Conservation (phyloP, 73 alveolate species). For the Paramecium octaurelia region DNA sequence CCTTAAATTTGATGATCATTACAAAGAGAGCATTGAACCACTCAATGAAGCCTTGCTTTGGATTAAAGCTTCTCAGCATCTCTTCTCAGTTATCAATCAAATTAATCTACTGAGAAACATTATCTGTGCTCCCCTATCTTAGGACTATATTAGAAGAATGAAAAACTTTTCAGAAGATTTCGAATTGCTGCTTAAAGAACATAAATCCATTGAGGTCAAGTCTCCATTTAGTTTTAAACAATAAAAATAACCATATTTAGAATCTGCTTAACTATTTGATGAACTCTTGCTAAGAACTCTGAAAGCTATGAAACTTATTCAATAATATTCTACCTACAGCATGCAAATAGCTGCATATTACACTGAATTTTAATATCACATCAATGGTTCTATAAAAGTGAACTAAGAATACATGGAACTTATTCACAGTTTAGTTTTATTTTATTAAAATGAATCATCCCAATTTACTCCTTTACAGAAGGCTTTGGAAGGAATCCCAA, state of each 20-base stretch:
- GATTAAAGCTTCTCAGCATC: constrained; percentile 6
- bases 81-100: not conserved
- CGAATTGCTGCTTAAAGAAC: not conserved
- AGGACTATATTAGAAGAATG: constrained; percentile 16
- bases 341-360: not conserved
- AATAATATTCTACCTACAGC: not conserved
- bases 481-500: not conserved
- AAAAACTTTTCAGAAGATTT: constrained; percentile 14
- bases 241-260: constrained; percentile 8
- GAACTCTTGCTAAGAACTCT: not conserved
- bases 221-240: constrained; percentile 44
- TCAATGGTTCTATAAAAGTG: not conserved
- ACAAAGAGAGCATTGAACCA: constrained; percentile 14
- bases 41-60: not conserved
- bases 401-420: not conserved
- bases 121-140: not conserved
- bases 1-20: not conserved
- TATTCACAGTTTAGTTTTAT: not conserved
- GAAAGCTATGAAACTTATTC: not conserved
- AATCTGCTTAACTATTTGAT: not conserved
- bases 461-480: not conserved
- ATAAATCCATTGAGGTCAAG: not conserved
- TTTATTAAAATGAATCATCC: not conserved
- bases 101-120: not conserved
- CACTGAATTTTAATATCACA: not conserved